Base-by-base conservation (phyloP, 192 early-diverging fungal species). In the Spinellus fusiger region DNA sequence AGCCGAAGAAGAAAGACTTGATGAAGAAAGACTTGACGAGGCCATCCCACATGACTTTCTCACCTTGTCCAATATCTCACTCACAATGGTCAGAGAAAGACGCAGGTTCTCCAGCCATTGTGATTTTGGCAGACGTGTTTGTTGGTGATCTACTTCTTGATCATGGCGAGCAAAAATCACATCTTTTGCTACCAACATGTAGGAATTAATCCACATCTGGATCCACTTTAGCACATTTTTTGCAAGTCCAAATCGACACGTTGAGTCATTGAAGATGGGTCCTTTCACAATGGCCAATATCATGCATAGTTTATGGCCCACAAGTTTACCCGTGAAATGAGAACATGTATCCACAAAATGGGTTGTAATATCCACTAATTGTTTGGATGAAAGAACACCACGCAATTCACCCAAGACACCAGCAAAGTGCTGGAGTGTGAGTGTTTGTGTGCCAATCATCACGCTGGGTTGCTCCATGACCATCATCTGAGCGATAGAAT, bases 391-490 rank as follows among this genome's bases (percentile, higher is more conserved):
- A 32, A 77, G 74, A 4, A 70, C 62, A 25, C 52, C 49, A 1
- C 59, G 46, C 12, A 80, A 37, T 28, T 86, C 79, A 3, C 55
- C 16, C n/a, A 80, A 34, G 22, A 77, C 56, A 34, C 65, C 67
- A 9, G 70, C 64, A 54, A 79, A 79, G 53, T 75, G 71, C 50
- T 80, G 76, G 4, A 80, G 57, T 22, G 79, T 67, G 12, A 89
- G 65, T 26, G 80, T 81, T 46, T 89, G 87, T 4, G 81, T 76
- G 22, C 73, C 84, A 47, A 83, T 81, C 49, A 85, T 71, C 8
- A 71, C 68, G 15, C 61, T 78, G 4, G 83, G 83, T n/a, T 68
- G 62, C 4, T 75, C 75, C 2, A 72, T 55, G n/a, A 53, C 62
- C 84, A 85, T 80, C 46, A 86, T 64, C 16, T 59, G 40, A 26